Conservation (phyloP, 2,329 filamentous ascomycete species). For the Triangularia verruculosa region DNA sequence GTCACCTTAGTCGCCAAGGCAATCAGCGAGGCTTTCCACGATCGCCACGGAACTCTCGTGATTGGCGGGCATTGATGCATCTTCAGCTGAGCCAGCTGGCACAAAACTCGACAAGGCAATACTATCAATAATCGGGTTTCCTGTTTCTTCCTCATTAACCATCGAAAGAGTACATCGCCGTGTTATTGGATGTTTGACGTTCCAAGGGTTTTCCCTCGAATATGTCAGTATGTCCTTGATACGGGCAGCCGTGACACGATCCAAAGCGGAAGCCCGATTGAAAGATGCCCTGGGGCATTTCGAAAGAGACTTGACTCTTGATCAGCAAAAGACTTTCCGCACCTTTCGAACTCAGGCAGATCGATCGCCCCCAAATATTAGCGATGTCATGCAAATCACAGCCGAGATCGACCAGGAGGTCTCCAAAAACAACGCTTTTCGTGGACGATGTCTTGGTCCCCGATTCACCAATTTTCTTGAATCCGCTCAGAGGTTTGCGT, state of each 20-base stretch:
- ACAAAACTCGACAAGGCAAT: no score
- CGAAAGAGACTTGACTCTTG: conserved; percentile 35
- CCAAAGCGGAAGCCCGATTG: conserved; percentile 39
- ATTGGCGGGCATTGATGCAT: no score
- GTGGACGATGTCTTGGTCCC: conserved; percentile 38
- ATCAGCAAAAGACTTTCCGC: conserved; percentile 35
- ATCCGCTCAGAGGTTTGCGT: conserved; percentile 42
- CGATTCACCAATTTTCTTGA: conserved; percentile 41
- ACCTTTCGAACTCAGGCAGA: conserved; percentile 22
- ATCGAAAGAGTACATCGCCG: no score
- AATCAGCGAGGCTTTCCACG: no score
- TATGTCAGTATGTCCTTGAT: not conserved
- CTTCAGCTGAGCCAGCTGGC: no score
- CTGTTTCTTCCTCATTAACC: no score
- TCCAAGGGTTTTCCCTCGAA: not conserved
- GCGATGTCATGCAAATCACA: conserved; percentile 41
- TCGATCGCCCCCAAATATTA: conserved; percentile 29
- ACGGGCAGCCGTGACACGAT: not conserved
- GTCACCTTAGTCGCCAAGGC: no score
- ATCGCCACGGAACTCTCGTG: no score
- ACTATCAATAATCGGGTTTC: no score
- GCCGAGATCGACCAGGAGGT: conserved; percentile 36
- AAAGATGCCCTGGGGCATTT: conserved; percentile 41
- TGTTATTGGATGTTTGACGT: no score
- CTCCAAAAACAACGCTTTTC: conserved; percentile 16